Conservation (phyloP, 495 filamentous ascomycete species). For the Cryomyces minteri region DNA sequence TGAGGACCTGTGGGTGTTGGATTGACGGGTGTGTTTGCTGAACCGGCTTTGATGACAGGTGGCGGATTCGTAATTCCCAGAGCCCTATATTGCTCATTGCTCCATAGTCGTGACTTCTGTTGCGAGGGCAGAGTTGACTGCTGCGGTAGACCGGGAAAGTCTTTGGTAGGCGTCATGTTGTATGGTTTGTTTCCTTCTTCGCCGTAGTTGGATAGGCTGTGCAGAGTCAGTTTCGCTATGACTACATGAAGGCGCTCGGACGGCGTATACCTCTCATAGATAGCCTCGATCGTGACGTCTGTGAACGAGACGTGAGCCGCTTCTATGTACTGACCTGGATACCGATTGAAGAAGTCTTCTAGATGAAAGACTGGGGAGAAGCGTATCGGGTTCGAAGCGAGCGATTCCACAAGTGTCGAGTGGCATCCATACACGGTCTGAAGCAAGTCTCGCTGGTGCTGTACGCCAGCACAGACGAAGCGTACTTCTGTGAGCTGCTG, state of each 20-base stretch:
- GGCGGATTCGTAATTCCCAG: no score
- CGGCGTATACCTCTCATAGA: slow-evolving; percentile 11
- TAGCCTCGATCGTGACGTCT: slow-evolving; percentile 15
- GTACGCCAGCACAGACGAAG: slow-evolving; percentile 54
- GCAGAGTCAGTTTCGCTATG: not conserved
- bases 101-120: not conserved
- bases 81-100: no score
- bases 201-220: no score
- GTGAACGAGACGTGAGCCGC: slow-evolving; percentile 31
- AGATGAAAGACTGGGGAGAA: slow-evolving; percentile 66
- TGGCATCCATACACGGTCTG: slow-evolving; percentile 57
- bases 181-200: no score
- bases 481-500: slow-evolving; percentile 56
- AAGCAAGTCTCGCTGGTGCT: slow-evolving; percentile 61
- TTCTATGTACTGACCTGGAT: slow-evolving; percentile 34
- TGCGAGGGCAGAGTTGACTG: slow-evolving; percentile 3
- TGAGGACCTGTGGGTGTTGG: not conserved
- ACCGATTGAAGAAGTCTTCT: slow-evolving; percentile 75
- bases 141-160: not conserved
- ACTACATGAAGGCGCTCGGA: no score
- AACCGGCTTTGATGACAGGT: no score
- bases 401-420: slow-evolving; percentile 49
- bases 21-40: no score
- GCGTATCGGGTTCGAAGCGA: slow-evolving; percentile 43
- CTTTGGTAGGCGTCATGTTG: no score